Percentiles rank a stretch among this genome's conserved stretches.
Evolutionary conservation across 192 early-diverging fungal species (phyloP).

Genomic region (Chytriomyces confervae): DNA sequence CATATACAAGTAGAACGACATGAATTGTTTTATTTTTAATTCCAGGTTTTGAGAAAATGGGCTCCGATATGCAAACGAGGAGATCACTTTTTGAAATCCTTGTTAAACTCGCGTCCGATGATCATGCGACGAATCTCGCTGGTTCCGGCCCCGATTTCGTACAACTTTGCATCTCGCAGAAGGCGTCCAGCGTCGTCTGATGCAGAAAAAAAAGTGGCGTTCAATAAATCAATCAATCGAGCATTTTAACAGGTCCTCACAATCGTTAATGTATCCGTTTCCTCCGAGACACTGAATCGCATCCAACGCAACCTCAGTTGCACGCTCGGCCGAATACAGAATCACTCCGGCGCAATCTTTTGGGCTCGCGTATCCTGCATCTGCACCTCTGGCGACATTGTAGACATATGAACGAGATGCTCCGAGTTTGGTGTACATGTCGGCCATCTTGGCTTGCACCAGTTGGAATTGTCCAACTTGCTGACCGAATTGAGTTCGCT

Average conservation of each 20-base stretch:
- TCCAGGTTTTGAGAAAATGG: too few relatives aligned
- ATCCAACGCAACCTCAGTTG: constrained; percentile 90
- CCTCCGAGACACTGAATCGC: constrained; percentile 95
- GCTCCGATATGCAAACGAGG: not conserved
- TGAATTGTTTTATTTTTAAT: too few relatives aligned
- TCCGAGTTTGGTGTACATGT: constrained; percentile 96
- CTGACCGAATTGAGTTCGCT: constrained; percentile 84
- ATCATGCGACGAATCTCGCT: constrained; percentile 92
- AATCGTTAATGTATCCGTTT: constrained; percentile 95
- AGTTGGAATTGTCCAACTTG: constrained; percentile 87
- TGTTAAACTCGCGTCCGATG: constrained; percentile 74
- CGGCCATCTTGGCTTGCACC: constrained; percentile 93
- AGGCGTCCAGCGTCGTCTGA: constrained; percentile 74
- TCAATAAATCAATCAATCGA: not conserved
- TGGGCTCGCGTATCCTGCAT: constrained; percentile 61
- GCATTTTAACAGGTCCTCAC: constrained; percentile 14
- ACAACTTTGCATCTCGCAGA: constrained; percentile 91
- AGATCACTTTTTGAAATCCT: constrained; percentile 46
- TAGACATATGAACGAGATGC: constrained; percentile 91
- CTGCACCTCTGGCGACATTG: constrained; percentile 86
- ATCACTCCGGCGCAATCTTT: constrained; percentile 93
- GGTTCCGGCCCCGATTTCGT: constrained; percentile 97
- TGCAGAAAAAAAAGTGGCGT: not conserved
- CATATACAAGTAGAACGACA: too few relatives aligned
- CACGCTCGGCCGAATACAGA: constrained; percentile 90